Conservation (phyloP, 2,329 filamentous ascomycete species). For the Chaetomium sp. region DNA sequence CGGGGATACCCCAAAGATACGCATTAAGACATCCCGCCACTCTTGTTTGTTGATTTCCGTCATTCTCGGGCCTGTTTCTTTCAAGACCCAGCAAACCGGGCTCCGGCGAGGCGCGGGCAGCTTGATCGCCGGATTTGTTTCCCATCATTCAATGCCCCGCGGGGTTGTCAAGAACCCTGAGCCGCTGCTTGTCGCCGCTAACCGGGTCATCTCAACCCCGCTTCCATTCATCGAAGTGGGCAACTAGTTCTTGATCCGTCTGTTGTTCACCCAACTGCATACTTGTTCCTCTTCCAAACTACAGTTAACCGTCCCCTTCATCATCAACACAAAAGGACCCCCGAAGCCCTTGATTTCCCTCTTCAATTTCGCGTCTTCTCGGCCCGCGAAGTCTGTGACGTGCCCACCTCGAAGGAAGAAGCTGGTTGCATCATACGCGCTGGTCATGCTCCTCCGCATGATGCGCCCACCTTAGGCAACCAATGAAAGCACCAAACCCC, state of each 20-base stretch:
- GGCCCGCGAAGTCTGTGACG: too few relatives aligned
- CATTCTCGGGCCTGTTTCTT: constrained; percentile 4
- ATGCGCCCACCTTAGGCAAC: constrained; percentile 8
- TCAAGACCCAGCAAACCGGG: constrained; percentile 4
- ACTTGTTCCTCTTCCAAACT: too few relatives aligned
- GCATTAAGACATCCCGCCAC: not conserved
- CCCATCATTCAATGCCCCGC: not conserved
- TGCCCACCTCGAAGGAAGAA: not conserved
- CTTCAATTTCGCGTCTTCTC: not conserved
- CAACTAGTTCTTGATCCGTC: too few relatives aligned
- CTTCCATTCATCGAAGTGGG: not conserved
- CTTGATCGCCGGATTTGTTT: constrained; percentile 1
- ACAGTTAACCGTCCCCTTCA: too few relatives aligned
- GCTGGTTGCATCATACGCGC: constrained; percentile 5
- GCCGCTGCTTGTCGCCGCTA: not conserved
- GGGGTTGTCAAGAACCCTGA: not conserved
- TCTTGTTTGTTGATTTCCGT: constrained; percentile 5
- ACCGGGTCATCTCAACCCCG: not conserved
- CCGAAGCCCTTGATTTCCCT: not conserved
- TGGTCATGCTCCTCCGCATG: constrained; percentile 9
- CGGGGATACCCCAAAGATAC: not conserved
- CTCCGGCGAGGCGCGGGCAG: not conserved
- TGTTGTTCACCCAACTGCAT: too few relatives aligned
- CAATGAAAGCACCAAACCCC: constrained; percentile 9
- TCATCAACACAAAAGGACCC: too few relatives aligned